Conservation (phyloP, 2,329 filamentous ascomycete species). For the Cryphonectria japonica region DNA sequence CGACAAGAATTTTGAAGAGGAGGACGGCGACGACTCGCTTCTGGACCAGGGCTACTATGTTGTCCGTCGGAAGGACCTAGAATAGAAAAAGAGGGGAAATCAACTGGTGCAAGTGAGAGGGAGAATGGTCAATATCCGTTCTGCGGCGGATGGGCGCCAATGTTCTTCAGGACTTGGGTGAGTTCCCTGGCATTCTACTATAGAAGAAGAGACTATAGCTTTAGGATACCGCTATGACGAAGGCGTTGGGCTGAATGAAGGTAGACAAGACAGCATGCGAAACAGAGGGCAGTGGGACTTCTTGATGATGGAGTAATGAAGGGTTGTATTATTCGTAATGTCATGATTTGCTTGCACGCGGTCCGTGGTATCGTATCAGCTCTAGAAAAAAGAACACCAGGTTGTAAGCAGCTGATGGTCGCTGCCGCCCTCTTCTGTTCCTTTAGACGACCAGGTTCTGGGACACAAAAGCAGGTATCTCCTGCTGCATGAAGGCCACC, state of each 20-base stretch:
- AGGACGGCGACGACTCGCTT: conserved; percentile 49
- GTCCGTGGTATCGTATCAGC: conserved; percentile 8
- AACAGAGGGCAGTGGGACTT: not conserved
- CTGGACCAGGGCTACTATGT: conserved; percentile 59
- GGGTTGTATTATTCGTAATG: not conserved
- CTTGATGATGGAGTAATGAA: not conserved
- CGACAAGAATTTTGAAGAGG: conserved; percentile 53
- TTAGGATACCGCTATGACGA: not conserved
- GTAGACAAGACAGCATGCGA: not conserved
- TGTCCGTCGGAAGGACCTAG: conserved; percentile 55
- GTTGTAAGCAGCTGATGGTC: not conserved
- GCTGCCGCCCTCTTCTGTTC: not conserved
- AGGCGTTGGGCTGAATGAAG: conserved; percentile 9
- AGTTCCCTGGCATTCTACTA: not conserved
- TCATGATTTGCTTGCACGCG: conserved; percentile 4
- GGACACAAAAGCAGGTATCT: conserved; percentile 66
- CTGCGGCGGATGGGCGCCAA: not conserved
- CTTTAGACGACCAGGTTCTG: conserved; percentile 29
- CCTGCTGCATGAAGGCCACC: conserved; percentile 76
- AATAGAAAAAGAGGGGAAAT: conserved; percentile 37
- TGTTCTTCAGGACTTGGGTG: not conserved
- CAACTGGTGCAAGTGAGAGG: not conserved
- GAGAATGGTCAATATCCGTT: too few species aligned
- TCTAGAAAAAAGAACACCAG: not conserved
- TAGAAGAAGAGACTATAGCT: not conserved